Conservation (phyloP, 2,329 filamentous ascomycete species). For the Zasmidium cellare region DNA sequence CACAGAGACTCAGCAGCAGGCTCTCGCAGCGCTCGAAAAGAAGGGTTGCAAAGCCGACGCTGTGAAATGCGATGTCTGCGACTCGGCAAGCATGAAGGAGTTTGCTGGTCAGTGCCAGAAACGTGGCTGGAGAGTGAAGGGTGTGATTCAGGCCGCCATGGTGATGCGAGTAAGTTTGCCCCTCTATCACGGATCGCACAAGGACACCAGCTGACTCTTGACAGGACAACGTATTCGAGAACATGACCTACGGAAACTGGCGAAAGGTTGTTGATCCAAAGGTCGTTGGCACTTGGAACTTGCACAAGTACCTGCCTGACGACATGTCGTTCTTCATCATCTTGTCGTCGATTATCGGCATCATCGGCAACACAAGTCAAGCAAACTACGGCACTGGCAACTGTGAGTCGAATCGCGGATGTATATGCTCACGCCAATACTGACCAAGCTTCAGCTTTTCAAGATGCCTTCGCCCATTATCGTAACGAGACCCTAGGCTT, state of each 20-base stretch:
- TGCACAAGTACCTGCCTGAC: conserved; percentile 2
- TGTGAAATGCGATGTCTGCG: no score
- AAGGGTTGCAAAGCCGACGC: no score
- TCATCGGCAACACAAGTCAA: conserved; percentile 16
- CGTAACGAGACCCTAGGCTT: conserved; percentile 22
- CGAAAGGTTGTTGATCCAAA: conserved; percentile 19
- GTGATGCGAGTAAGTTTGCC: conserved; percentile 7
- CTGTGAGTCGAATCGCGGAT: background rate
- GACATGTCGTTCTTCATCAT: conserved; percentile 28
- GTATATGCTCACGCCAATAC: no score
- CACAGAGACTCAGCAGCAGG: no score
- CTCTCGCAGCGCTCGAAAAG: no score
- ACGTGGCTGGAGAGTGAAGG: background rate
- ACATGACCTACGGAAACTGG: conserved; percentile 24
- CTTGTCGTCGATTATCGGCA: conserved; percentile 19
- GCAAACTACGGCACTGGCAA: conserved; percentile 26
- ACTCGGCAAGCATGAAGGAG: no score
- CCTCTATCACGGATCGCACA: no score
- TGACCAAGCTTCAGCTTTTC: conserved; percentile 10
- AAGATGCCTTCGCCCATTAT: conserved; percentile 25
- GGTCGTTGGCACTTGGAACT: conserved; percentile 29
- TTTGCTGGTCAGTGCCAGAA: no score
- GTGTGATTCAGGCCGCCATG: conserved; percentile 35
- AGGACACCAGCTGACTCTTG: conserved; percentile 15
- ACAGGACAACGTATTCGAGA: conserved; percentile 13